These are phyloP conservation scores for Sclerotinia borealis DNA, from an alignment of 2,329 filamentous ascomycete genomes.

Conservation along the genomic window DNA sequence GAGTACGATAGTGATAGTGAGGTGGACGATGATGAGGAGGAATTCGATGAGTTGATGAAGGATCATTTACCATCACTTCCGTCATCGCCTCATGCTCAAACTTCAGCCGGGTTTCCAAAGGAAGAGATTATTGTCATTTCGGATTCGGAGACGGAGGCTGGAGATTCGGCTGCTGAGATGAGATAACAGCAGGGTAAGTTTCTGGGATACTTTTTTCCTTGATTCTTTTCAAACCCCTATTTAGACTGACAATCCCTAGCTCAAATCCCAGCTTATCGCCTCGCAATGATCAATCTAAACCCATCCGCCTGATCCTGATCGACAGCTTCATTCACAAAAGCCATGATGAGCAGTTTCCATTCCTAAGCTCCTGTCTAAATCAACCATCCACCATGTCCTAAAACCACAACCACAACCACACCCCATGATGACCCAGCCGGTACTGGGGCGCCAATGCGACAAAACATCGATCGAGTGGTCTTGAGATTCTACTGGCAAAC, in stretches of 20 bases:
- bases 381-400: neutral
- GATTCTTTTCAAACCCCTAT: neutral
- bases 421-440: neutral
- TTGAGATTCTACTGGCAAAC: neutral
- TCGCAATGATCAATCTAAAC: neutral
- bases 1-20: conserved; percentile 12
- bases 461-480: too few species aligned
- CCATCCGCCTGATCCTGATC: neutral
- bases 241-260: neutral
- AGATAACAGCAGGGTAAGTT: neutral
- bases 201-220: neutral
- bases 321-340: neutral
- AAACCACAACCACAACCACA: neutral
- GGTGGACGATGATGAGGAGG: neutral
- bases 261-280: neutral
- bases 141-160: neutral
- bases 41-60: neutral
- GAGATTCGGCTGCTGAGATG: neutral
- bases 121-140: neutral
- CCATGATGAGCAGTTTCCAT: neutral
- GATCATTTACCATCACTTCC: neutral
- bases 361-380: neutral
- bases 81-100: neutral
- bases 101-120: neutral
- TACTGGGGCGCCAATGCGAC: too few species aligned